Percentiles rank a stretch among this genome's conserved stretches.
phyloP scores from a whole-genome alignment of 257 asterid species.

The Rauvolfia tetraphylla region DNA sequence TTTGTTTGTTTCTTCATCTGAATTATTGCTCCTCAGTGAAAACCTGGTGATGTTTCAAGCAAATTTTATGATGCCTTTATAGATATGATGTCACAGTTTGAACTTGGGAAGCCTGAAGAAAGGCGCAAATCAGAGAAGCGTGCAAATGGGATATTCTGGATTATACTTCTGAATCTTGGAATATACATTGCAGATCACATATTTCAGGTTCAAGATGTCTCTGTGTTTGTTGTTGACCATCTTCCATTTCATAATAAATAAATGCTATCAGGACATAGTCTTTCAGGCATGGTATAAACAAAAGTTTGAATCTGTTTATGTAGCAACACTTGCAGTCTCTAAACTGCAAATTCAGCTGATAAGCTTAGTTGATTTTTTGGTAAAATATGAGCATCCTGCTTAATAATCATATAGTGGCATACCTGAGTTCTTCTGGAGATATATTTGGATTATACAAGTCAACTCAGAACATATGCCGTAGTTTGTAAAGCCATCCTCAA shows the following conservation, averaged over 20 bases:
- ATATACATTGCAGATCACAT: constrained; percentile 77
- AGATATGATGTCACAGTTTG: constrained; percentile 88
- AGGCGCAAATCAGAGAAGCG: constrained; percentile 62
- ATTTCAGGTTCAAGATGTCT: constrained; percentile 56
- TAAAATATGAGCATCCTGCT: neutral
- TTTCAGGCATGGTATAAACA: neutral
- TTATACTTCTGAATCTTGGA: constrained; percentile 78
- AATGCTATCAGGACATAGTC: neutral
- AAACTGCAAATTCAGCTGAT: neutral
- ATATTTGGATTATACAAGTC: neutral
- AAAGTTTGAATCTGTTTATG: neutral
- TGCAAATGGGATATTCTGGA: constrained; percentile 87
- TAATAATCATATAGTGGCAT: neutral
- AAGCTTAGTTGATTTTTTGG: neutral
- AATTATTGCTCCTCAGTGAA: neutral
- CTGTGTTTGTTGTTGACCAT: neutral
- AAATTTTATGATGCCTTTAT: constrained; percentile 42
- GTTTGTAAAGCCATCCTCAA: constrained; percentile 15
- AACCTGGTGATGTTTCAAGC: constrained; percentile 11
- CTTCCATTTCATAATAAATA: neutral
- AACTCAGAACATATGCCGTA: neutral
- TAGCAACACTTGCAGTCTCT: neutral
- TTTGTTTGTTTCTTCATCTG: neutral
- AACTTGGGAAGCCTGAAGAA: constrained; percentile 57
- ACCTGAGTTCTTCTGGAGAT: neutral